Base-by-base conservation (phyloP, 495 filamentous ascomycete species). In the Penicillium manginii region DNA sequence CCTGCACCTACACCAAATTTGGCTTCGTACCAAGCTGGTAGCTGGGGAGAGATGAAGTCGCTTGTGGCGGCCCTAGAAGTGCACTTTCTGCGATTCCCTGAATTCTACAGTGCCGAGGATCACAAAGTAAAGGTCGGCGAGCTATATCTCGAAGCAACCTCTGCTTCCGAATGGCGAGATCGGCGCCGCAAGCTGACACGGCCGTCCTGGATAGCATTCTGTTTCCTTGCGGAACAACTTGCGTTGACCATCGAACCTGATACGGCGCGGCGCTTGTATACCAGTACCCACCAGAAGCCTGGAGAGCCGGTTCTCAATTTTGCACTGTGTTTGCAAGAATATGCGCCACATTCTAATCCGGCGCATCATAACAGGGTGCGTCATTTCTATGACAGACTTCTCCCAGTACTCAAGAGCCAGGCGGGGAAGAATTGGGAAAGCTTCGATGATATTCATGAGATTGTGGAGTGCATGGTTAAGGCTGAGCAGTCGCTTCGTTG, bases 361-460 rank as follows among this genome's bases (percentile, higher is more conserved):
- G 33, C 22, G 14, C 50, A 46, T 2, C 54, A 55, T 9, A 52
- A 63, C 17, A 59, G 51, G 7, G 50, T 65, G 23, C 54, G 57
- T 19, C 62, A 65, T 40, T 42, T 68, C n/a, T 55, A 31, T 4
- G 65, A 68, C 9, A 59, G 53, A 10, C 15, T 53, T 29, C 19
- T 39, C 2, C 31, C 46, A 14, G n/a, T 19, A n/a, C 19, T 65
- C 15, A 52, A 15, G 35, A 37, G 35, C 2, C 37, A 22, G 17
- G 43, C 50, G 15, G 37, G 52, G 2, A 59, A 53, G 47, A 55
- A 43, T 1, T 57, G 45, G 9, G 18, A 49, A 4, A 46, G 54
- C 9, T 67, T 64, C 17, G 21, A 42, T 2, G 33, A 54, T 8
- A 57, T 59, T 17, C 26, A 60, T 18, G 48, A 61, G 18, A 59